Percentiles rank a stretch among this genome's conserved stretches.
These are phyloP conservation scores for Vaccinium macrocarpon DNA, from an alignment of 148 eudicot species.

Conservation along the genomic window DNA sequence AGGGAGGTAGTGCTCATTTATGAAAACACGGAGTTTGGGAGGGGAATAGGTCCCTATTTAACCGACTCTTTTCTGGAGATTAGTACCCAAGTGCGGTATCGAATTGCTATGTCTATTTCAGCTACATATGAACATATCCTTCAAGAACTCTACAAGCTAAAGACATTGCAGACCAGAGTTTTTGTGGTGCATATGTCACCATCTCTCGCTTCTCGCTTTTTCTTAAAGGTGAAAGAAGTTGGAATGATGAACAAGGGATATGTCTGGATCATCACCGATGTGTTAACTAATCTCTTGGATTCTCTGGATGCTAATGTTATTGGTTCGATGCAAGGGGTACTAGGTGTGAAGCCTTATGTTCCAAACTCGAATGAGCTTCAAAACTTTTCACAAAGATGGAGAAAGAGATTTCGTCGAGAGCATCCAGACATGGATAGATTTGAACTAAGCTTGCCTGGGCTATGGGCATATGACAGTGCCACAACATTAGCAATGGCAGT, in stretches of 20 bases:
- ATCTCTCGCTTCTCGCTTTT: slow-evolving; percentile 42
- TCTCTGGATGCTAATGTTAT: slow-evolving; percentile 26
- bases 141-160: slow-evolving; percentile 48
- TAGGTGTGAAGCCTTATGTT: slow-evolving; percentile 61
- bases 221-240: slow-evolving; percentile 37
- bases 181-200: slow-evolving; percentile 64
- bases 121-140: slow-evolving; percentile 40
- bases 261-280: slow-evolving; percentile 67
- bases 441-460: slow-evolving; percentile 34
- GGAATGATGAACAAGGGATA: slow-evolving; percentile 70
- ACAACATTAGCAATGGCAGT: slow-evolving; percentile 53
- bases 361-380: slow-evolving; percentile 11
- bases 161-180: slow-evolving; percentile 55
- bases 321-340: slow-evolving; percentile 60
- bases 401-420: slow-evolving; percentile 29
- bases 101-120: slow-evolving; percentile 42
- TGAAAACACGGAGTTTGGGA: slow-evolving; percentile 46
- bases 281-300: slow-evolving; percentile 39
- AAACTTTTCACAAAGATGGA: slow-evolving; percentile 43
- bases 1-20: slow-evolving; percentile 51
- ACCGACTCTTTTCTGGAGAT: slow-evolving; percentile 33
- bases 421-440: slow-evolving; percentile 32
- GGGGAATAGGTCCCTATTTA: slow-evolving; percentile 48
- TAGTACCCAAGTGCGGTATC: slow-evolving; percentile 30
- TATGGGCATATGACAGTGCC: slow-evolving; percentile 65